These are phyloP conservation scores for Viridothelium virens DNA, from an alignment of 495 filamentous ascomycete genomes.

Conservation along the genomic window DNA sequence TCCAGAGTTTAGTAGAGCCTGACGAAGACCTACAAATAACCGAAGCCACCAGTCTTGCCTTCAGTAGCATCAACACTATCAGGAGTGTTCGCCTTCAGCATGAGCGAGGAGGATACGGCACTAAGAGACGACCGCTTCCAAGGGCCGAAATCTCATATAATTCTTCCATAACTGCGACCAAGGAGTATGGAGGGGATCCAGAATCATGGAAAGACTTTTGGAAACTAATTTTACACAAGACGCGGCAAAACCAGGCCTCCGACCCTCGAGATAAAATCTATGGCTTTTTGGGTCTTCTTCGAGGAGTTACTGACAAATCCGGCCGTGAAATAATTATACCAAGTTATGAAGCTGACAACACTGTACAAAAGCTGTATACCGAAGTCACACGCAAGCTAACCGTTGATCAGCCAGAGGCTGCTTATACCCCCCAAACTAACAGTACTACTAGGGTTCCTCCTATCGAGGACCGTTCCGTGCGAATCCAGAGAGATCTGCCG, in stretches of 20 bases:
- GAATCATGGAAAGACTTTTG: not conserved
- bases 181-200: too few species aligned
- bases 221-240: not conserved
- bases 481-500: not conserved
- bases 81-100: too few species aligned
- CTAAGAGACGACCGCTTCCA: too few species aligned
- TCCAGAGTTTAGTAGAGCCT: too few species aligned
- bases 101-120: too few species aligned
- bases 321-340: not conserved
- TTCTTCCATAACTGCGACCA: too few species aligned
- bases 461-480: not conserved
- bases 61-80: too few species aligned
- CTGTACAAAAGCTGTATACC: not conserved
- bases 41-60: too few species aligned
- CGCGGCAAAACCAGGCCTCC: not conserved
- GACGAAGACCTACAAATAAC: too few species aligned
- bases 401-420: not conserved
- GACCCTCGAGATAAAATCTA: not conserved
- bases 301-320: not conserved
- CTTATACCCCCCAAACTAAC: not conserved
- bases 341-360: not conserved
- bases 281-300: not conserved
- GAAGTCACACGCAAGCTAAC: not conserved
- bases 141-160: too few species aligned
- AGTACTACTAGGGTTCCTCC: not conserved